Base-by-base conservation (phyloP, 352 stramenopile species). In the Lagenidium giganteum region DNA sequence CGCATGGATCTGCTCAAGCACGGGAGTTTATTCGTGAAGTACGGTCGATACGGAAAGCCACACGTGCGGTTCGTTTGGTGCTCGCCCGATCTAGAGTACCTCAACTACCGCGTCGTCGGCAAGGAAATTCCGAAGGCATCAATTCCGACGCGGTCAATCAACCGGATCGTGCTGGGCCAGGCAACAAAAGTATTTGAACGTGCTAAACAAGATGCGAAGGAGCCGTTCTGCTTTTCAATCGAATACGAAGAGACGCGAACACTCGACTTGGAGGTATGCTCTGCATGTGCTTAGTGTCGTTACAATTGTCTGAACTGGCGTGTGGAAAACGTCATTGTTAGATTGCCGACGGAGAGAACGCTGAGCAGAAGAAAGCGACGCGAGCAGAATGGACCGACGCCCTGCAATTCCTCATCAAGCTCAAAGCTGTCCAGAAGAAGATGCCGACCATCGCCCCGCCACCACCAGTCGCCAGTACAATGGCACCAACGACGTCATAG, bases 61-160 rank as follows among this genome's bases (percentile, higher is more conserved):
- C 79, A 91, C 42, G 76, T 86, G 24, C 72, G 79, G 12, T 91
- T 91, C 42, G 73, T 91, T 24, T 91, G 79, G 79, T 88, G 75
- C 37, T 87, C 79, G 11, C 38, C 48, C 7, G 76, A 88, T 47
- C 53, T 91, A 16, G 73, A 88, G 43, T 85, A 85, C 55, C 49
- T 91, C 6, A 72, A 83, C 45, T 91, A 87, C 42, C 79, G 79
- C 23, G 47, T 56, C 11, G 66, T 77, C n/a, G 72, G 72, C 37
- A 72, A 66, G 8, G 44, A 46, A 17, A 29, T 57, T 0, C 59
- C 67, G 6, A 87, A 85, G 40, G 75, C 71, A 1, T 76, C 67
- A 1, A 87, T 85, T 31, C 59, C 75, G 3, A 87, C 69, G 30
- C 69, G 71, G 5, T 61, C 46, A 1, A 75, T 87, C 38, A 29